These are phyloP conservation scores for Trifolium repens DNA, from an alignment of 306 rosid genomes.

Conservation along the genomic window DNA sequence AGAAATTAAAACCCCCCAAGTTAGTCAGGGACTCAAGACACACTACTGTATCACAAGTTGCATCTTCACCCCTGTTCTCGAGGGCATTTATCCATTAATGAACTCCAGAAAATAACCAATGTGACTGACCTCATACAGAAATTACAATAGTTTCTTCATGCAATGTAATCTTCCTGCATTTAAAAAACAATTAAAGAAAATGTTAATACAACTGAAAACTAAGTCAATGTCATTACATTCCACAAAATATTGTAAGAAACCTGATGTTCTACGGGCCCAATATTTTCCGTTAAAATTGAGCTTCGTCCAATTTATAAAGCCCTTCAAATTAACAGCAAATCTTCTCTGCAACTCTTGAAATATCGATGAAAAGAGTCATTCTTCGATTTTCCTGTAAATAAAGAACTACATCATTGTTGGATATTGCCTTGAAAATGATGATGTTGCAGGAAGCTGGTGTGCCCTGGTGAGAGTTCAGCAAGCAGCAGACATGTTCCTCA, in stretches of 20 bases:
- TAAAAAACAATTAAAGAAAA: constrained; percentile 42
- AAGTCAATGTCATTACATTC: constrained; percentile 19
- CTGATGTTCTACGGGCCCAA: constrained; percentile 88
- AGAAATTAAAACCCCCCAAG: constrained; percentile 18
- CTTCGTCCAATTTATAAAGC: constrained; percentile 89
- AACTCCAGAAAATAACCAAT: constrained; percentile 22
- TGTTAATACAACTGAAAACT: constrained; percentile 12
- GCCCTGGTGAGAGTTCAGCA: too few relatives aligned
- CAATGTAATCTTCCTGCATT: constrained; percentile 73
- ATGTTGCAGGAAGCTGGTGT: too few relatives aligned
- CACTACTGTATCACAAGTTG: not conserved
- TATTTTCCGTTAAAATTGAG: constrained; percentile 95
- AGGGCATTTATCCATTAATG: not conserved
- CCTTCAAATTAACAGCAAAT: constrained; percentile 72
- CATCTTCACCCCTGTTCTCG: constrained; percentile 23
- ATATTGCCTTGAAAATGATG: too few relatives aligned
- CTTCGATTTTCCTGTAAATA: constrained; percentile 72
- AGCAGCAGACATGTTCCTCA: too few relatives aligned
- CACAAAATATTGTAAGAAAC: constrained; percentile 49
- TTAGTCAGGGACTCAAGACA: constrained; percentile 1
- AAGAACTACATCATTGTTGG: constrained; percentile 25
- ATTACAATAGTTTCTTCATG: constrained; percentile 64
- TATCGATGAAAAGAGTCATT: constrained; percentile 88
- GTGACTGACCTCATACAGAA: constrained; percentile 84
- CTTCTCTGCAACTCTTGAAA: constrained; percentile 93